A percentile compares a stretch with the other conserved stretches of the same genome.
phyloP scores from a whole-genome alignment of 1,284 basidiomycete genomes.

The Cerioporus squamosus region DNA sequence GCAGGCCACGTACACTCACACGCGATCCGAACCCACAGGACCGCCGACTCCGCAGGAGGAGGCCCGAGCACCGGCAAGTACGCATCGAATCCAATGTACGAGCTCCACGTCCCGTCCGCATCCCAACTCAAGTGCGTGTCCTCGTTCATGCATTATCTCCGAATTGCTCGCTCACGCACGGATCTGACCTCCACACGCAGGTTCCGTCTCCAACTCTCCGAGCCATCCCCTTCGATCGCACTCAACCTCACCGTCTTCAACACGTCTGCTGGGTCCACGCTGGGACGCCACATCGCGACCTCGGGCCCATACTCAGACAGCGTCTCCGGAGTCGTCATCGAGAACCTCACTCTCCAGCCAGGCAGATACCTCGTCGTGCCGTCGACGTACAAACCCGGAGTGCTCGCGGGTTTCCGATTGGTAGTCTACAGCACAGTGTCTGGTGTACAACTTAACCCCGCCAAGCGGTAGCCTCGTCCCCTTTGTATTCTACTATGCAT shows the following conservation, averaged over 20 bases:
- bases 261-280: constrained; percentile 14
- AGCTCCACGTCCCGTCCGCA: constrained; percentile 56
- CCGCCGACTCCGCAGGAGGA: constrained; percentile 59
- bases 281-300: constrained; percentile 58
- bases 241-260: constrained; percentile 68
- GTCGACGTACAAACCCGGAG: constrained; percentile 70
- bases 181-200: constrained; percentile 38
- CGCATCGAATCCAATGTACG: constrained; percentile 69
- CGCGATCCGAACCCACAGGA: constrained; percentile 43
- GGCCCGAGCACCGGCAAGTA: constrained; percentile 69
- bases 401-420: constrained; percentile 62
- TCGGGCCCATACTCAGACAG: constrained; percentile 82
- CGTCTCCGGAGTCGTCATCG: constrained; percentile 70
- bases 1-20: background rate
- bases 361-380: constrained; percentile 78
- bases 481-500: too few species aligned
- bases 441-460: constrained; percentile 21
- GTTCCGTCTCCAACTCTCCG: constrained; percentile 65
- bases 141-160: background rate
- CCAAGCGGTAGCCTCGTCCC: background rate
- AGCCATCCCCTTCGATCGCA: constrained; percentile 46
- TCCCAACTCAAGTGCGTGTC: constrained; percentile 64
- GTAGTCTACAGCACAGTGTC: constrained; percentile 56
- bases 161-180: background rate
- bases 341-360: constrained; percentile 50